phyloP scores from a whole-genome alignment of 768 basidiomycete genomes.

The Pleurotus tuber-regium region DNA sequence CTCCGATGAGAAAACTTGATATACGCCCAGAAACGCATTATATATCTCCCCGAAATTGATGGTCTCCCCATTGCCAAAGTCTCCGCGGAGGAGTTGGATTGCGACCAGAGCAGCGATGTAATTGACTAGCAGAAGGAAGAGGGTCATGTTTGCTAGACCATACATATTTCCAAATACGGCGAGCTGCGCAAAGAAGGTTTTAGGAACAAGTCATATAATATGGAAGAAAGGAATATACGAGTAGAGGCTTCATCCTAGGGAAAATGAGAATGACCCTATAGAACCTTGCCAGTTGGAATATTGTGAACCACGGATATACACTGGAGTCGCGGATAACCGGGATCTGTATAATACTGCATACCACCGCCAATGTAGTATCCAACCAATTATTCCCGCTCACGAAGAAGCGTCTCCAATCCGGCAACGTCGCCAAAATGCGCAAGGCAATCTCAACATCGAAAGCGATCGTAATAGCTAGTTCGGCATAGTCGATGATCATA shows the following conservation, averaged over 20 bases:
- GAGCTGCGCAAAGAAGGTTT: conserved; percentile 42
- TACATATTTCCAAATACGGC: conserved; percentile 92
- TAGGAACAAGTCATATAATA: neutral
- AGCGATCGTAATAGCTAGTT: conserved; percentile 73
- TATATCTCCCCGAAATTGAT: conserved; percentile 83
- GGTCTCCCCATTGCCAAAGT: conserved; percentile 47
- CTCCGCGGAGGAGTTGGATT: conserved; percentile 84
- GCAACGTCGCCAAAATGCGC: conserved; percentile 66
- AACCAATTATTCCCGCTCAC: conserved; percentile 62
- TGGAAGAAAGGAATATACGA: conserved; percentile 49
- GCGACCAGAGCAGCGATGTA: conserved; percentile 81
- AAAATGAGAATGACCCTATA: conserved; percentile 90
- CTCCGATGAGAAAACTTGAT: conserved; percentile 89
- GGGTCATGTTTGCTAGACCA: conserved; percentile 86
- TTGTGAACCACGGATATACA: conserved; percentile 86
- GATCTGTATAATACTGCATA: conserved; percentile 79
- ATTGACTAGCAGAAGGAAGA: conserved; percentile 88
- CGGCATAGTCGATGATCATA: conserved; percentile 55
- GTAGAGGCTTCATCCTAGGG: conserved; percentile 84
- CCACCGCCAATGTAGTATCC: conserved; percentile 74
- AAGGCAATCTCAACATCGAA: conserved; percentile 89
- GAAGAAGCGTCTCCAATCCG: conserved; percentile 84
- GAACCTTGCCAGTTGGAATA: conserved; percentile 83
- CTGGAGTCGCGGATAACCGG: conserved; percentile 64
- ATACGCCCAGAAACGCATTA: conserved; percentile 84